A percentile compares a stretch with the other conserved stretches of the same genome.
These are phyloP conservation scores for Trypethelium eluteriae DNA, from an alignment of 495 filamentous ascomycete species.

Conservation along the genomic window DNA sequence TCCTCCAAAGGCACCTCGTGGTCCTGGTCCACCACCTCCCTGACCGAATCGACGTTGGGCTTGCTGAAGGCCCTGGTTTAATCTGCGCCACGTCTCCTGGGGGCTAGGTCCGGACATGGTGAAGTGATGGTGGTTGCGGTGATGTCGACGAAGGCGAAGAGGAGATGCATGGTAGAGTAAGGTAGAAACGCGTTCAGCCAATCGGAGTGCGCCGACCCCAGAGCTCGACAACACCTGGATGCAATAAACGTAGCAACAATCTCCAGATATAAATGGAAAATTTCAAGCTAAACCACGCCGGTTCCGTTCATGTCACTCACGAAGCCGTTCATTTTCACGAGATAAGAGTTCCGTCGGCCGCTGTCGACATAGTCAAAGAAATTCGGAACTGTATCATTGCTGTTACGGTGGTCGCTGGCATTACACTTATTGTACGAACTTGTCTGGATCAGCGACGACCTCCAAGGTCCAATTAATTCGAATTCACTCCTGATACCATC, in stretches of 20 bases:
- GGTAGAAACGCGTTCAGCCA: neutral
- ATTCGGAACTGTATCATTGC: constrained; percentile 61
- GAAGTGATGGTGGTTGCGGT: neutral
- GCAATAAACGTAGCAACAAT: neutral
- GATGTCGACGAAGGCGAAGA: neutral
- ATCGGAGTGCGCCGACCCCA: constrained; percentile 1
- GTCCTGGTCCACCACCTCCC: constrained; percentile 39
- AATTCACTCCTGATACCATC: neutral
- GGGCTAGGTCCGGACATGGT: constrained; percentile 37
- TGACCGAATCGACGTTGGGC: constrained; percentile 49
- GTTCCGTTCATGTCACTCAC: constrained; percentile 7
- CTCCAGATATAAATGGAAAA: neutral
- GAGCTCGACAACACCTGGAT: neutral
- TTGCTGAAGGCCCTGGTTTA: constrained; percentile 51
- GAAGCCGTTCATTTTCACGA: constrained; percentile 9
- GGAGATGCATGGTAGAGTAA: neutral
- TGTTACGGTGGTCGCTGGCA: constrained; percentile 54
- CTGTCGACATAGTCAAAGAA: constrained; percentile 22
- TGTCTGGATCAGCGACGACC: neutral
- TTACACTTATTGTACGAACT: constrained; percentile 15
- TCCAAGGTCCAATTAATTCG: neutral
- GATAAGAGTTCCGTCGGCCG: constrained; percentile 15
- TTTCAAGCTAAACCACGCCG: constrained; percentile 9
- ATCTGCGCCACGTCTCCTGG: constrained; percentile 54
- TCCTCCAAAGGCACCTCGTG: constrained; percentile 31